phyloP scores from a whole-genome alignment of 345 rosid genomes.

The Abelmoschus esculentus region DNA sequence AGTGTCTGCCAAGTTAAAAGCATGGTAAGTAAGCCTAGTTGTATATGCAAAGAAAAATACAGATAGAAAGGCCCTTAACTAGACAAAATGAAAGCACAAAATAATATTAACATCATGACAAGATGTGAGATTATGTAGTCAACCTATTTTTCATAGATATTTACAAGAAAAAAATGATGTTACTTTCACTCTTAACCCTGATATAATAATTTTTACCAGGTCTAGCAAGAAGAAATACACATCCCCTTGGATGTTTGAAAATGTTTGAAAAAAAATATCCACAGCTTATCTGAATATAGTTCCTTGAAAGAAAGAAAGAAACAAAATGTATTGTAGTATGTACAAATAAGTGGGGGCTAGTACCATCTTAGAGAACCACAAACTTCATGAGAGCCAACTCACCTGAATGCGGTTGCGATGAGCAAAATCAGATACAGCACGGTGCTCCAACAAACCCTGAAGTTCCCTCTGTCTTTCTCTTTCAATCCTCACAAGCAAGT shows the following conservation, averaged over 20 bases:
- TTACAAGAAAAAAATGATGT: background rate
- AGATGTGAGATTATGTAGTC: background rate
- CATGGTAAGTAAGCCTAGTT: conserved; percentile 11
- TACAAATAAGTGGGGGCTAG: background rate
- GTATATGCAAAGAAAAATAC: conserved; percentile 3
- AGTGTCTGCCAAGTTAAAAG: conserved; percentile 51
- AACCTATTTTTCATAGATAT: background rate
- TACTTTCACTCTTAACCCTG: background rate
- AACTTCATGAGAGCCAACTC: conserved; percentile 15
- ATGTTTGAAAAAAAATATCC: background rate
- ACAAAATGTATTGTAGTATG: background rate
- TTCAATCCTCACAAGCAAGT: conserved; percentile 81
- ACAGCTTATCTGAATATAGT: background rate
- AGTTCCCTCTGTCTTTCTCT: conserved; percentile 89
- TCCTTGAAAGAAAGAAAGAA: background rate
- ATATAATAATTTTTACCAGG: too few relatives aligned
- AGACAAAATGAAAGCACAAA: background rate
- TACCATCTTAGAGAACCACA: background rate
- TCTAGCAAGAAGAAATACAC: too few relatives aligned
- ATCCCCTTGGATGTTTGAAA: too few relatives aligned
- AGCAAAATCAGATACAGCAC: conserved; percentile 97
- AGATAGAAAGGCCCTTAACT: background rate
- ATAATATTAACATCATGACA: background rate
- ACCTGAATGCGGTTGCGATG: conserved; percentile 99
- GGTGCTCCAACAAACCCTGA: conserved; percentile 85